Conservation (phyloP, 768 basidiomycete genomes). For the Lentinula edodes region DNA sequence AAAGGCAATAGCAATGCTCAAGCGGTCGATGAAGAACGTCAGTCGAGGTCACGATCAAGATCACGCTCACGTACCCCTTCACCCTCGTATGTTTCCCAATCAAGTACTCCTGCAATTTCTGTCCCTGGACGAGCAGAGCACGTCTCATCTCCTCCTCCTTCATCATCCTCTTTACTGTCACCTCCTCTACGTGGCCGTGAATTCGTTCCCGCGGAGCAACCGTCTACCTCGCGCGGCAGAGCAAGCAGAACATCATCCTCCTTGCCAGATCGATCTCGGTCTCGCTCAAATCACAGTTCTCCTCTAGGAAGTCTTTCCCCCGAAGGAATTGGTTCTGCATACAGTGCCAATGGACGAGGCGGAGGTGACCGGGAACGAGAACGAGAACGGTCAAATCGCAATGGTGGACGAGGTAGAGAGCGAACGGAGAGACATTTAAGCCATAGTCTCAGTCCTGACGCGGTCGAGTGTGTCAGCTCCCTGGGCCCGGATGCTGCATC, state of each 20-base stretch:
- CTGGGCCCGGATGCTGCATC: conserved; percentile 16
- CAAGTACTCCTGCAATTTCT: conserved; percentile 5
- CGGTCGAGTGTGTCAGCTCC: conserved; percentile 20
- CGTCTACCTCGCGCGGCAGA: conserved; percentile 39
- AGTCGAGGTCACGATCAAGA: conserved; percentile 25
- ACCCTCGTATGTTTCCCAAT: conserved; percentile 16
- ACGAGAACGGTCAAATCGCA: conserved; percentile 21
- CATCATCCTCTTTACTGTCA: conserved; percentile 7
- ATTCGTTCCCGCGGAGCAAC: conserved; percentile 9
- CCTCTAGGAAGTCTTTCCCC: conserved; percentile 24
- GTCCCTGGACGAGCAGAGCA: conserved; percentile 15
- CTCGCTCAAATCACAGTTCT: conserved; percentile 19
- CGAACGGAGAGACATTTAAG: conserved; percentile 32
- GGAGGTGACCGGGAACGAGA: conserved; percentile 22
- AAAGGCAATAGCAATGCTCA: not conserved
- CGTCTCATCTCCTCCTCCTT: conserved; percentile 7
- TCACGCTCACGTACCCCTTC: conserved; percentile 44
- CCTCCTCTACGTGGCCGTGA: conserved; percentile 8
- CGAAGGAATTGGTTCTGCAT: conserved; percentile 13
- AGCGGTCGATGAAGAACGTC: conserved; percentile 11
- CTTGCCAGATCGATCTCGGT: conserved; percentile 42
- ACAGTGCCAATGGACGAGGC: conserved; percentile 17
- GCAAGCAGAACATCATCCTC: conserved; percentile 50
- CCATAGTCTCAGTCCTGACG: conserved; percentile 32
- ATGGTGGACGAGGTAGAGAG: conserved; percentile 36